Base-by-base conservation (phyloP, 441 rosid species). In the Jatropha podagrica region DNA sequence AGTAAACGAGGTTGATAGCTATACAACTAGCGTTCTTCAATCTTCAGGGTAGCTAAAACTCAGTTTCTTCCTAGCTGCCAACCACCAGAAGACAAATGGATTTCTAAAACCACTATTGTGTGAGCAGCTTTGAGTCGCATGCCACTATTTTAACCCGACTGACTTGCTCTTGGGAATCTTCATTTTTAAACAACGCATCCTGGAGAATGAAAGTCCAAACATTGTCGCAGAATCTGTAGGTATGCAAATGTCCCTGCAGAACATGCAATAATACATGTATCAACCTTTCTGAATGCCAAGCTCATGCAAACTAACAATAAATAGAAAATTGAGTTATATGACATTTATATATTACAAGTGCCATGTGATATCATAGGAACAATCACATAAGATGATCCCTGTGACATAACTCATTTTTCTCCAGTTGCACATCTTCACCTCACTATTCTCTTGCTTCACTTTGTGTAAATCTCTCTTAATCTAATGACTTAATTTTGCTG, bases 131-230 rank as follows among this genome's bases (percentile, higher is more conserved):
- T 38, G 99, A 96, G 81, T 96, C 99, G 23, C 98, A 96, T 40
- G 99, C 98, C 58, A 96, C 98, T 74, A 96, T 94, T 87, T 96
- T 96, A 76, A 94, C 98, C 56, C 86, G 88, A 61, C 90, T 77
- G 6, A 96, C 96, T 61, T 11, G 69, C 88, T 96, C 97, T 59
- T 14, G 82, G 7, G 80, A 38, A 0, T 92, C 97, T 15, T 96
- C 97, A 14, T 52, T 81, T 87, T 96, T 91, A 81, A 96, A 94
- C 79, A 18, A 0, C 0, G 97, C 99, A 66, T 85, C 79, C 78
- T 90, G 97, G 77, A 96, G 83, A 83, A 96, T 91, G 87, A 96
- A 96, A 74, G 99, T 96, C 99, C 99, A 96, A 3, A 96, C 97
- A 52, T 91, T 92, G 94, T 96, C 99, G 70, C 98, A 94, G 87